Conservation (phyloP, 306 rosid species). For the Castanea crenata region DNA sequence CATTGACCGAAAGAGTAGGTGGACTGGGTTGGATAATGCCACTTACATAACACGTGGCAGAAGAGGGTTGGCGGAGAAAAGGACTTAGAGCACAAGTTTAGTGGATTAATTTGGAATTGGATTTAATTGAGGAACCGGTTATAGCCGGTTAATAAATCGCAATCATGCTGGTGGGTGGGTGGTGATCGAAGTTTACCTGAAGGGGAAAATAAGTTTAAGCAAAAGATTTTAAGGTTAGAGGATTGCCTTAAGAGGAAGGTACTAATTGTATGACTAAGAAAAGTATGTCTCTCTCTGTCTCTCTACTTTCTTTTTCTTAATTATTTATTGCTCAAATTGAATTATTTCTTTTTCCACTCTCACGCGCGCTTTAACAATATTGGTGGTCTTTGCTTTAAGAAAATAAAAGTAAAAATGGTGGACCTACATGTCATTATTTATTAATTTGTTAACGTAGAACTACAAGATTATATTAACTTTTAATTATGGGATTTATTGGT, state of each 20-base stretch:
- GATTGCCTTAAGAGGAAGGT: slow-evolving; percentile 52
- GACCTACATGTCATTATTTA: slow-evolving; percentile 13
- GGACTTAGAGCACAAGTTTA: background rate
- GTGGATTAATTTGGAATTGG: background rate
- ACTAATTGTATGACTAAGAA: slow-evolving; percentile 34
- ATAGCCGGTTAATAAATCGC: slow-evolving; percentile 37
- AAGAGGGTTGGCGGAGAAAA: background rate
- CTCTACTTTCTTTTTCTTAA: background rate
- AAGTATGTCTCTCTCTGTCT: background rate
- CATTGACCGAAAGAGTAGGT: slow-evolving; percentile 13
- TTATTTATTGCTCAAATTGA: slow-evolving; percentile 40
- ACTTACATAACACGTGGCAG: slow-evolving; percentile 26
- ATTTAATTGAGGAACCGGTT: slow-evolving; percentile 37
- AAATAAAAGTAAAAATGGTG: slow-evolving; percentile 1
- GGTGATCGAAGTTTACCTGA: slow-evolving; percentile 43
- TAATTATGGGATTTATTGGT: no score
- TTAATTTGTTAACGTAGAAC: slow-evolving; percentile 1
- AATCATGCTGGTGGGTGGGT: slow-evolving; percentile 27
- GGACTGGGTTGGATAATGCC: background rate
- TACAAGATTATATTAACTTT: no score
- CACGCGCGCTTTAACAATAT: background rate
- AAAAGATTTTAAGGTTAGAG: slow-evolving; percentile 49
- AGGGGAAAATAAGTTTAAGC: slow-evolving; percentile 44
- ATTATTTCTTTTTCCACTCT: background rate
- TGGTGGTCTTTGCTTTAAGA: background rate